Evolutionary conservation across 2,329 filamentous ascomycete genomes (phyloP), one percentile per base, ranked within the genome.

Genomic region (Amauroascus verrucosus): DNA sequence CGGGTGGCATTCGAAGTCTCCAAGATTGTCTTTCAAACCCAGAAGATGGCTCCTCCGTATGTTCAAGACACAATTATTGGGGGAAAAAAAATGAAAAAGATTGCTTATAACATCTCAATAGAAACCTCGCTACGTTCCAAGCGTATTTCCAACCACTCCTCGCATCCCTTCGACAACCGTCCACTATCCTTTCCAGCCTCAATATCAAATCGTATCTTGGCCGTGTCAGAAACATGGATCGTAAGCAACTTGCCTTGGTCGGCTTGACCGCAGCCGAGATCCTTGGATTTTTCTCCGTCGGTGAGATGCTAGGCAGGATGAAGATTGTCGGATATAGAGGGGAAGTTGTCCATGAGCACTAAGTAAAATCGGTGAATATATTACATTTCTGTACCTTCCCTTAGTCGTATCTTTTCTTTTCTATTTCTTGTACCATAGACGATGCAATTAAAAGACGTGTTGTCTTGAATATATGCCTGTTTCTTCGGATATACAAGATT

Each of bases 21-120:
- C 69, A 95, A 87, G 80, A 79, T 96, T 62, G 82, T 97, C 62
- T 88, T 89, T 77, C 81, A 82, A 65, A 84, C 83, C 71, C 89
- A 91, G 74, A 87, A 86, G 76, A 96, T 98, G 89, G 77, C 79
- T 68, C 89, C 88, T 74, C 93, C 93, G 93, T 98, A 86, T 83
- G 90, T 57, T 38, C 24, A 22, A 37, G 14, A 37, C 11, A 3
- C 4, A 3, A 6, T 13, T 16, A 14, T 16, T 13, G 13, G 24
- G 8, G 5, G 24, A 11, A 38, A 24, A 5, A 24, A 24, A 5
- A 24, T 28, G 40, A 49, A 50, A 33, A 37, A 32, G 51, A 48
- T 50, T 18, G 28, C 54, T 54, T 54, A 56, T 55, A 59, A 48
- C n/a, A 30, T 26, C 43, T 16, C 53, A 13, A n/a, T 66, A 95